These are phyloP conservation scores for Zygoascus meyerae DNA, from an alignment of 1,139 yeast genomes.

Conservation along the genomic window DNA sequence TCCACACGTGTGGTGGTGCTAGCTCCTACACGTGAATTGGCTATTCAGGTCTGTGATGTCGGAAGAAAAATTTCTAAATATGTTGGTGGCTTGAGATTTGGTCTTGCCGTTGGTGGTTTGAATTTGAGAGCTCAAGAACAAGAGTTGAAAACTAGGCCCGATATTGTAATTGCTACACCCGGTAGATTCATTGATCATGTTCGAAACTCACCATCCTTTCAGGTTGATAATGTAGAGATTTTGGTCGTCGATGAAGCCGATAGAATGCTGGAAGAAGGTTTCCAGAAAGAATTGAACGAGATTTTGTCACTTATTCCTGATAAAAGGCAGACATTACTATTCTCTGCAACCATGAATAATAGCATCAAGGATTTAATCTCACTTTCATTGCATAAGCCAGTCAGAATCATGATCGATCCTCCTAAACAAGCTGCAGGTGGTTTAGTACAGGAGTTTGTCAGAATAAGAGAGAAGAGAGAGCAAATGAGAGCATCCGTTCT, in stretches of 20 bases:
- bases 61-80: conserved; percentile 78
- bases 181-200: conserved; percentile 97
- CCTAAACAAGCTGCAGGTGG: conserved; percentile 90
- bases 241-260: conserved; percentile 96
- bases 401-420: conserved; percentile 91
- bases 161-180: conserved; percentile 93
- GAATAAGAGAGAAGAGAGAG: conserved; percentile 81
- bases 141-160: conserved; percentile 86
- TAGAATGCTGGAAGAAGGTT: conserved; percentile 98
- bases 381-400: conserved; percentile 82
- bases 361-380: conserved; percentile 83
- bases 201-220: conserved; percentile 88
- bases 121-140: conserved; percentile 93
- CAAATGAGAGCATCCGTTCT: conserved; percentile 75
- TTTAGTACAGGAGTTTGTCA: conserved; percentile 84
- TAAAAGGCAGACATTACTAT: conserved; percentile 86
- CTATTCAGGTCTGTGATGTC: conserved; percentile 92
- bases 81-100: conserved; percentile 70
- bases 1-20: conserved; percentile 85
- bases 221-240: conserved; percentile 85
- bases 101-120: conserved; percentile 96
- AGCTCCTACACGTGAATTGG: conserved; percentile 96
- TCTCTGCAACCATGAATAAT: conserved; percentile 97
- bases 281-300: conserved; percentile 89
- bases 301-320: conserved; percentile 80